Base-by-base conservation (phyloP, 2,329 filamentous ascomycete genomes). In the Macrophomina phaseolina region DNA sequence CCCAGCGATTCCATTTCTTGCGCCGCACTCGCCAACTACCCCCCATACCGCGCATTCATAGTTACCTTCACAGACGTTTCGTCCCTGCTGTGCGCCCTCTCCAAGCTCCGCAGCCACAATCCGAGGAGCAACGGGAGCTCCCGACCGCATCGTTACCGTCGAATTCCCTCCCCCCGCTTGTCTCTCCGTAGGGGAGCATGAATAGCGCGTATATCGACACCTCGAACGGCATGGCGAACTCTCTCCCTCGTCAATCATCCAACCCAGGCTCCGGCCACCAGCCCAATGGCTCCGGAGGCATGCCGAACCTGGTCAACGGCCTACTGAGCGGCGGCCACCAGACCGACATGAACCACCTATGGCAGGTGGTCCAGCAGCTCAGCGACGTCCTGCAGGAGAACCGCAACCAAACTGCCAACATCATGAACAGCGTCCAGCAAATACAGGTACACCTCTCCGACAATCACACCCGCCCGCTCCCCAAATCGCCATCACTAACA, bases 321-420 rank as follows among this genome's bases (percentile, higher is more conserved):
- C 70, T 79, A 51, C 76, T 77, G 9, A 75, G 73, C 34, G 77
- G 77, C 6, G 78, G 79, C 52, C 78, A 79, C 62, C 78, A 80
- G 70, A 79, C 76, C 14, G 79, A 81, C 65, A 79, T 81, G 78
- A 80, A 80, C 67, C 74, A 79, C 67, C 72, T 81, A 30, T 80
- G 78, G 78, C 72, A 72, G 38, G 75, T 80, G 40, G 77, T 81
- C 45, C 77, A 80, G 71, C 76, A 80, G 71, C 70, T 81, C 63
- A 76, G 74, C 65, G 74, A 78, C 67, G 67, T 78, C 62, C 71
- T 80, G 40, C 77, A 79, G 64, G 78, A 79, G 66, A 80, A 80
- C 67, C 73, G 78, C 49, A 75, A 73, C 42, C 77, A 80, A 65
- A 79, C 76, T 28, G 69, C 71, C 67, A 73, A 74, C 2, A 77